These are phyloP conservation scores for Blastocystis sp. DNA, from an alignment of 352 stramenopile genomes.

Conservation along the genomic window DNA sequence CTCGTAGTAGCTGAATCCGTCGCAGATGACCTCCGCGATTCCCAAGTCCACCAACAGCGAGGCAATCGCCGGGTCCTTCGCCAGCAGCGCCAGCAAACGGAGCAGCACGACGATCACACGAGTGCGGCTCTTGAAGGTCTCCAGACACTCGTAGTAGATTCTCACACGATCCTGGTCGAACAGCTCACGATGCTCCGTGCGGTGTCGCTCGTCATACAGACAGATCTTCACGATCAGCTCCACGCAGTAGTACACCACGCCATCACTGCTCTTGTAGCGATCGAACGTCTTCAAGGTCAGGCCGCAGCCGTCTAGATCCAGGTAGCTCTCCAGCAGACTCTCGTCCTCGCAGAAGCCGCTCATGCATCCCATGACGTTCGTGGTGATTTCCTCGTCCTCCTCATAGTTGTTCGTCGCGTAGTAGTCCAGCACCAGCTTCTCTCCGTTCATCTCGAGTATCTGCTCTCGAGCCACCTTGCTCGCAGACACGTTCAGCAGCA, in stretches of 20 bases:
- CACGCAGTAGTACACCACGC: slow-evolving; percentile 40
- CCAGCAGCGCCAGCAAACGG: slow-evolving; percentile 33
- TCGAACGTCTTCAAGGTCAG: slow-evolving; percentile 42
- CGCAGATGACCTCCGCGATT: background rate
- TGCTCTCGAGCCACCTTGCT: slow-evolving; percentile 37
- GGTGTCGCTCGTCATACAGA: slow-evolving; percentile 13
- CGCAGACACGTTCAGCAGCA: background rate
- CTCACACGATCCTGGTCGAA: background rate
- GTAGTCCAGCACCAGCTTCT: background rate
- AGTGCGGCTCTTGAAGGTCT: background rate
- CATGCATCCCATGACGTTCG: slow-evolving; percentile 20
- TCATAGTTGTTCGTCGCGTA: background rate
- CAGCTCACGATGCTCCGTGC: background rate
- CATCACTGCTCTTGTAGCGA: background rate
- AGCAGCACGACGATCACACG: slow-evolving; percentile 14
- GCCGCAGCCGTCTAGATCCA: background rate
- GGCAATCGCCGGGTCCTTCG: slow-evolving; percentile 3
- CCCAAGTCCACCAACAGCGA: background rate
- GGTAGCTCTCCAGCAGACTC: background rate
- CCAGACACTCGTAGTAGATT: slow-evolving; percentile 31
- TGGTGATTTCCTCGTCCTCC: slow-evolving; percentile 43
- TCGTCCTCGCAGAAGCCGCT: slow-evolving; percentile 1
- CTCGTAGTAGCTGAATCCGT: background rate
- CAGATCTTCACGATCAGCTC: slow-evolving; percentile 36
- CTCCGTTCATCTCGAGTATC: background rate